phyloP scores from a whole-genome alignment of 2,329 filamentous ascomycete genomes.

The Corynespora cassiicola region DNA sequence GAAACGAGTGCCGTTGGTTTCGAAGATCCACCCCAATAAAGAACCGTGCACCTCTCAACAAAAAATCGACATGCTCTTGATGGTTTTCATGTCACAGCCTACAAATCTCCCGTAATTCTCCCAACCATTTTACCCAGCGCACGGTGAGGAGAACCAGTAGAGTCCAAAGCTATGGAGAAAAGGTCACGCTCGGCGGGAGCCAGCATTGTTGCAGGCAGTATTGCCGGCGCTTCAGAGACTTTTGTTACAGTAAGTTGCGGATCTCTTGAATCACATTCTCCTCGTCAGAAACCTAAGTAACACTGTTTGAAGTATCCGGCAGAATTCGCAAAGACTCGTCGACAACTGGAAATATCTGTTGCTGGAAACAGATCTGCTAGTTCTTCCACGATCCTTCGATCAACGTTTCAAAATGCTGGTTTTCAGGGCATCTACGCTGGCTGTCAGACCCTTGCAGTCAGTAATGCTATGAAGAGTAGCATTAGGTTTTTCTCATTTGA shows the following conservation, averaged over 20 bases:
- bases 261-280: too few relatives aligned
- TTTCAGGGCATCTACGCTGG: neutral
- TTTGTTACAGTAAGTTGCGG: constrained; percentile 6
- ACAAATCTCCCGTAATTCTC: too few relatives aligned
- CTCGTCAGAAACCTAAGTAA: too few relatives aligned
- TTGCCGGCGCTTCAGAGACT: constrained; percentile 4
- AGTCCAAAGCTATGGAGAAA: too few relatives aligned
- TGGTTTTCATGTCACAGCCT: too few relatives aligned
- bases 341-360: constrained; percentile 1
- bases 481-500: constrained; percentile 3
- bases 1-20: too few relatives aligned
- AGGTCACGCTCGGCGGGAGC: neutral
- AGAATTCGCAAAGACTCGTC: constrained; percentile 3
- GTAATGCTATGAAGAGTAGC: constrained; percentile 1
- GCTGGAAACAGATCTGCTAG: neutral
- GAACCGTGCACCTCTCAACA: too few relatives aligned
- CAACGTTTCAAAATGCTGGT: constrained; percentile 1
- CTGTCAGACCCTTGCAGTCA: constrained; percentile 1
- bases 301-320: constrained; percentile 2
- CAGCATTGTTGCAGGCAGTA: constrained; percentile 1
- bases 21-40: too few relatives aligned
- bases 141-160: too few relatives aligned
- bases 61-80: too few relatives aligned
- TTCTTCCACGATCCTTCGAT: neutral
- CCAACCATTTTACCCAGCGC: too few relatives aligned